Conservation (phyloP, 495 filamentous ascomycete genomes). For the Venustampulla echinocandica region DNA sequence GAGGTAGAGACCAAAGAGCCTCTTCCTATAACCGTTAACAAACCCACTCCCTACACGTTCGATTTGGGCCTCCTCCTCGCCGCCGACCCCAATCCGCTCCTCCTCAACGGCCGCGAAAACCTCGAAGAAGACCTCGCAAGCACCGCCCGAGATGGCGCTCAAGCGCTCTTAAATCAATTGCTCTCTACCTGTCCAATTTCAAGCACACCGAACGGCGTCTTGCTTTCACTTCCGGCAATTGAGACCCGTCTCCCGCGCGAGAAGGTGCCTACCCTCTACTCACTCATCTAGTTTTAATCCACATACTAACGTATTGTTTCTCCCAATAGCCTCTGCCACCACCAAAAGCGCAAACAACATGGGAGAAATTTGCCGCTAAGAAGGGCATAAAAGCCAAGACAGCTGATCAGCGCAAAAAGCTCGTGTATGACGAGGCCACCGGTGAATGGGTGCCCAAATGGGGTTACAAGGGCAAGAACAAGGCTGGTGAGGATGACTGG, state of each 20-base stretch:
- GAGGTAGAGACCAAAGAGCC: not conserved
- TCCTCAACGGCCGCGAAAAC: constrained; percentile 28
- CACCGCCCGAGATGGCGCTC: constrained; percentile 75
- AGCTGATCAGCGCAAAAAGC: constrained; percentile 53
- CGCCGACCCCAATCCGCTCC: constrained; percentile 73
- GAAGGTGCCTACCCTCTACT: constrained; percentile 39
- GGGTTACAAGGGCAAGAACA: constrained; percentile 91
- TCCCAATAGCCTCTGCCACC: constrained; percentile 62
- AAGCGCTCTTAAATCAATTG: constrained; percentile 82
- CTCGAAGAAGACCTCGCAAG: constrained; percentile 51
- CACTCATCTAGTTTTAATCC: not conserved
- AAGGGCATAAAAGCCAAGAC: constrained; percentile 86
- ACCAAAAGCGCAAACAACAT: constrained; percentile 76
- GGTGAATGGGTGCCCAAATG: constrained; percentile 87
- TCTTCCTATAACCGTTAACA: constrained; percentile 53
- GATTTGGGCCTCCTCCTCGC: constrained; percentile 80
- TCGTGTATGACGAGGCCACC: constrained; percentile 73
- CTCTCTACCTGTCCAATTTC: constrained; percentile 74
- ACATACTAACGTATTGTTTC: not conserved
- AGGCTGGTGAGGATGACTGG: constrained; percentile 69
- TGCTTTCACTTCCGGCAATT: constrained; percentile 62
- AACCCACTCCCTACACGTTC: constrained; percentile 85
- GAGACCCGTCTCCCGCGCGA: constrained; percentile 70
- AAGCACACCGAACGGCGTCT: constrained; percentile 56
- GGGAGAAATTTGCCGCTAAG: constrained; percentile 90